A percentile compares a stretch with the other conserved stretches of the same genome.
Conservation (phyloP, 371 early-diverging fungal genomes). For the Amoeboradix gromovi region DNA sequence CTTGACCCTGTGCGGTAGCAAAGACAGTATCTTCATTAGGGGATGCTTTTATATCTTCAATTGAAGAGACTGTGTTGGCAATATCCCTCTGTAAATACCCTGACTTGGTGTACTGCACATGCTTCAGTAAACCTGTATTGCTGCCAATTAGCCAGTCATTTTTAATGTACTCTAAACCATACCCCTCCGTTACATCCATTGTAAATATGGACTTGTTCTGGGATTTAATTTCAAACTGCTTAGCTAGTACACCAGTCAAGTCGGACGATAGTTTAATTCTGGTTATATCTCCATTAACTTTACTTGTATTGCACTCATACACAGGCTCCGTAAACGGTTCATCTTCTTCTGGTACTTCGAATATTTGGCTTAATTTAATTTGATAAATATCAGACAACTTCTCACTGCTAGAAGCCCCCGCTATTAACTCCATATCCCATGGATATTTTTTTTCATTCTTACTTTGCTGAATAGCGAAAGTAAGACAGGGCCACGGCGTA, state of each 20-base stretch:
- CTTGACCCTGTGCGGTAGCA: slow-evolving; percentile 62
- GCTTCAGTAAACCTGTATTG: background rate
- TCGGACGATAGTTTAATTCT: background rate
- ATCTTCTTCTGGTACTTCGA: background rate
- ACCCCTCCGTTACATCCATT: background rate
- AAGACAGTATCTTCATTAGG: slow-evolving; percentile 62
- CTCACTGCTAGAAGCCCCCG: background rate
- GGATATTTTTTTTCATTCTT: background rate
- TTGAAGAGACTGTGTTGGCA: slow-evolving; percentile 20
- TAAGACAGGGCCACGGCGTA: background rate
- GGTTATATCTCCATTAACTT: background rate
- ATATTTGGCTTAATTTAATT: background rate
- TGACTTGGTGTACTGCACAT: background rate
- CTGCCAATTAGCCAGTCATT: background rate
- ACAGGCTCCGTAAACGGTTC: background rate
- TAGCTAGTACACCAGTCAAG: background rate
- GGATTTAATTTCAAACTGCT: background rate
- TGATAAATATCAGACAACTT: background rate
- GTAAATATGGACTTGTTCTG: background rate
- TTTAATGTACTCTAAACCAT: background rate
- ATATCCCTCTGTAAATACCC: background rate
- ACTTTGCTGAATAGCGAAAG: background rate
- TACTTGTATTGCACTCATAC: background rate
- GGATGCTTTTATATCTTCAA: slow-evolving; percentile 90
- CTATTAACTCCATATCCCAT: background rate